Conservation (phyloP, 1,139 yeast species). For the Suhomyces kunorum region DNA sequence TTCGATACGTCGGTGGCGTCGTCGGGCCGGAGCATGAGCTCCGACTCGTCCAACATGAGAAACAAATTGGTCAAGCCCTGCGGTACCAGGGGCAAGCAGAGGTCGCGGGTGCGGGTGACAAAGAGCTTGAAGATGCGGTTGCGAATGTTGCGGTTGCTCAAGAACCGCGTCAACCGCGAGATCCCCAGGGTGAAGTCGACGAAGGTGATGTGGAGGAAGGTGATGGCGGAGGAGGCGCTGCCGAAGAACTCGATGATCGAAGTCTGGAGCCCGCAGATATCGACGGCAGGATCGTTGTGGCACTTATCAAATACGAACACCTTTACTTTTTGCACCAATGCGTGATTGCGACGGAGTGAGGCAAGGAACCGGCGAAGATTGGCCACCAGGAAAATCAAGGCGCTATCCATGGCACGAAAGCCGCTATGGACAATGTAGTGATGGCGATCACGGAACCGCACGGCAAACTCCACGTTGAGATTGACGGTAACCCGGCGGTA, state of each 20-base stretch:
- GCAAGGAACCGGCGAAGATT: constrained; percentile 25
- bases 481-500: constrained; percentile 37
- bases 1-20: constrained; percentile 3
- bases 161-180: constrained; percentile 27
- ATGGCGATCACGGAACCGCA: constrained; percentile 20
- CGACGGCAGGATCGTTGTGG: constrained; percentile 19
- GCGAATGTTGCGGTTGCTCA: constrained; percentile 29
- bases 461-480: constrained; percentile 34
- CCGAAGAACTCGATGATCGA: constrained; percentile 34
- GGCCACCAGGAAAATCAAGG: constrained; percentile 27
- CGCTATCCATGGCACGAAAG: constrained; percentile 32
- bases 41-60: constrained; percentile 36
- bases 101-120: constrained; percentile 27
- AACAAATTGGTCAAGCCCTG: constrained; percentile 34
- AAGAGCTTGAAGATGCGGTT: constrained; percentile 36
- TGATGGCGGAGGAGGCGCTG: constrained; percentile 25
- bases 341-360: constrained; percentile 22
- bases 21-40: constrained; percentile 15
- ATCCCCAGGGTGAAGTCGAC: constrained; percentile 32
- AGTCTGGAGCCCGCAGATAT: constrained; percentile 24
- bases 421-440: constrained; percentile 35
- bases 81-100: constrained; percentile 32
- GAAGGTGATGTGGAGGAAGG: constrained; percentile 39
- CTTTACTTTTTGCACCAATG: constrained; percentile 27
- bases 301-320: constrained; percentile 42